Evolutionary conservation across 306 rosid genomes (phyloP), one percentile per base, ranked within the genome.

Genomic region (Dryas drummondii): DNA sequence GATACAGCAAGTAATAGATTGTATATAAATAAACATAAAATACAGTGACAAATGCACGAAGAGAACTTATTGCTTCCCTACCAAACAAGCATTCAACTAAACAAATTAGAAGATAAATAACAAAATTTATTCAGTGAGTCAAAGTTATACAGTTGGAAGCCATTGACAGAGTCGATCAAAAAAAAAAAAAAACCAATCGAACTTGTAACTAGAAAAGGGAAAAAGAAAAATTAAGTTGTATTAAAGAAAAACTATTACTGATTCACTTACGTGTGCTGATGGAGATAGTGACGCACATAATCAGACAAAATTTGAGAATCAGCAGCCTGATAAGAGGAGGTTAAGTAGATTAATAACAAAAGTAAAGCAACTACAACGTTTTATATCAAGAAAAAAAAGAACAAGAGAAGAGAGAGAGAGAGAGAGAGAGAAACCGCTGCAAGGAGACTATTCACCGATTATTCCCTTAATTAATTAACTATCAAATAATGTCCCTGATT

Each of bases 221-320:
- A 9, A 5, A 49, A 64, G 26, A 12, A 41, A 42, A 51, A 14
- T 1, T 32, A 32, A 9, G 56, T 22, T 12, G 26, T 16, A 13
- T 16, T 55, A 76, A 74, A 26, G 27, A 58, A 70, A 68, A 26
- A 19, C 62, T 32, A 9, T 68, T 59, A 41, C 22, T 66, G 57
- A 75, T 66, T 60, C 9, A 89, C 92, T 80, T 73, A 91, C 97
- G 92, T 88, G 81, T 93, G 98, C 52, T 93, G 98, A 60, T 89
- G 91, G 63, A 93, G 98, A 77, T 86, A 93, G 80, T 93, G 83
- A 10, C 96, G 93, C 71, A 88, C 98, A 73, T 93, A 91, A 59
- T 93, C 97, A 19, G 98, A 93, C 46, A 89, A 91, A 76, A 89
- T 73, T 75, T 91, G 98, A 6, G 98, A 88, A 83, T 93, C 98